Evolutionary conservation across 2,329 filamentous ascomycete species (phyloP).

Genomic region (Fusarium mexicanum): DNA sequence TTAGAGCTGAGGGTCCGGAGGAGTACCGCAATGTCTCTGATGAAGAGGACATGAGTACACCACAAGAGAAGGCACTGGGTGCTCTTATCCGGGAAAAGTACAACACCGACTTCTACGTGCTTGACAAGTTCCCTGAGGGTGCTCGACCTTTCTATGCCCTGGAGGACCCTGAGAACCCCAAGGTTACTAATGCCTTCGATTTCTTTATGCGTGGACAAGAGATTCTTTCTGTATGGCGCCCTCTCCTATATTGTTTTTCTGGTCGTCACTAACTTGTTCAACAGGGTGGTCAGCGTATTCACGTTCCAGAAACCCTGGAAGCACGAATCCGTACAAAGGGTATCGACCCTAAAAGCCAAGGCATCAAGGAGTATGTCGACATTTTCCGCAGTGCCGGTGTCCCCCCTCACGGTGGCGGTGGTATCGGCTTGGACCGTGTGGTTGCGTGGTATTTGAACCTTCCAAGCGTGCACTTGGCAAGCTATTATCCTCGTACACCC

Average conservation of each 20-base stretch:
- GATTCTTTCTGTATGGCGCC: conserved; percentile 72
- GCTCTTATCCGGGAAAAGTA: conserved; percentile 87
- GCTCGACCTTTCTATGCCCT: conserved; percentile 95
- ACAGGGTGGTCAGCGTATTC: conserved; percentile 82
- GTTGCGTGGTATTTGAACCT: conserved; percentile 72
- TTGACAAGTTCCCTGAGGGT: conserved; percentile 93
- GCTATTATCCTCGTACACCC: conserved; percentile 68
- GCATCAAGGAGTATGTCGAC: conserved; percentile 91
- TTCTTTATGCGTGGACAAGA: conserved; percentile 95
- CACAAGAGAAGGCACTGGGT: conserved; percentile 89
- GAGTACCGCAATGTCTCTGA: conserved; percentile 76
- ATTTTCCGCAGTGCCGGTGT: conserved; percentile 83
- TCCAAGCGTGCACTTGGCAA: conserved; percentile 67
- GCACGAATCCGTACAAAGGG: conserved; percentile 81
- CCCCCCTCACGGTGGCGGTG: conserved; percentile 90
- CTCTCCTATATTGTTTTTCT: neutral
- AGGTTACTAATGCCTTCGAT: conserved; percentile 76
- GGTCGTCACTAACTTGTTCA: neutral
- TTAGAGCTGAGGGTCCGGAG: conserved; percentile 76
- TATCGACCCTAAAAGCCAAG: conserved; percentile 76
- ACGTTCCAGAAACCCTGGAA: conserved; percentile 79
- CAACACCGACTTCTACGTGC: conserved; percentile 93
- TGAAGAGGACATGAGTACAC: conserved; percentile 82
- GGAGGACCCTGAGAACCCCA: conserved; percentile 71
- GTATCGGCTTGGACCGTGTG: conserved; percentile 89